Evolutionary conservation across 192 early-diverging fungal genomes (phyloP).

Genomic region (Gryganskiella cystojenkinii): DNA sequence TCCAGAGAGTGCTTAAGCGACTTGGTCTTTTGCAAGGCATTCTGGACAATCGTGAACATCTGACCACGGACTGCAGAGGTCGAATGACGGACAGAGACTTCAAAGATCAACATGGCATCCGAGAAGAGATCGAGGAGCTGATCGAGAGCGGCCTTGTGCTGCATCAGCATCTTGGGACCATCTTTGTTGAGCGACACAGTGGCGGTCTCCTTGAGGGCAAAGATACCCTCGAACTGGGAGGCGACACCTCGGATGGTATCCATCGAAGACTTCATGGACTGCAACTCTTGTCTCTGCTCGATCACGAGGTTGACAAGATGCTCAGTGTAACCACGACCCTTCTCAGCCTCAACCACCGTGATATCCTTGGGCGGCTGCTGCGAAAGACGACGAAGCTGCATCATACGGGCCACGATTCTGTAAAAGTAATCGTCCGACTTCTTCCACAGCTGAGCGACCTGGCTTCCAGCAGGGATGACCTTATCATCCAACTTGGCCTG

Average conservation of each 20-base stretch:
- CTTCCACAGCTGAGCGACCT: slow-evolving; percentile 56
- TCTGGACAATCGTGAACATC: slow-evolving; percentile 38
- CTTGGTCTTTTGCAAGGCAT: slow-evolving; percentile 47
- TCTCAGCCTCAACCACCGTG: slow-evolving; percentile 71
- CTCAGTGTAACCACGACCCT: slow-evolving; percentile 71
- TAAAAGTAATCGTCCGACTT: slow-evolving; percentile 79
- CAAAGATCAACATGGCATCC: slow-evolving; percentile 48
- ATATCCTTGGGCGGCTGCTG: slow-evolving; percentile 66
- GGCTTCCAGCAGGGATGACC: slow-evolving; percentile 35
- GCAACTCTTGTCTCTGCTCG: slow-evolving; percentile 62
- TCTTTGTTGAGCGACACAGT: slow-evolving; percentile 25
- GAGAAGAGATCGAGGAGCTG: slow-evolving; percentile 47
- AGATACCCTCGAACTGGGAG: slow-evolving; percentile 47
- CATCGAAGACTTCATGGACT: slow-evolving; percentile 49
- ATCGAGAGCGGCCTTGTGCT: slow-evolving; percentile 56
- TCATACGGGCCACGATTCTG: slow-evolving; percentile 70
- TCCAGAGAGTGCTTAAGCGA: slow-evolving; percentile 33
- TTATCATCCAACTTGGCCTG: slow-evolving; percentile 41
- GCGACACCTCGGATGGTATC: slow-evolving; percentile 28
- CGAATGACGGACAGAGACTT: slow-evolving; percentile 44
- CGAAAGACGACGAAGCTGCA: slow-evolving; percentile 62
- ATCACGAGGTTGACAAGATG: slow-evolving; percentile 71
- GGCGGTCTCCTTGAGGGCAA: slow-evolving; percentile 20
- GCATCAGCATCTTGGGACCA: slow-evolving; percentile 24
- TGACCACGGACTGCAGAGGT: slow-evolving; percentile 17